phyloP scores from a whole-genome alignment of 129 eudicot genomes.

The sunflower (Helianthus annuus) region DNA sequence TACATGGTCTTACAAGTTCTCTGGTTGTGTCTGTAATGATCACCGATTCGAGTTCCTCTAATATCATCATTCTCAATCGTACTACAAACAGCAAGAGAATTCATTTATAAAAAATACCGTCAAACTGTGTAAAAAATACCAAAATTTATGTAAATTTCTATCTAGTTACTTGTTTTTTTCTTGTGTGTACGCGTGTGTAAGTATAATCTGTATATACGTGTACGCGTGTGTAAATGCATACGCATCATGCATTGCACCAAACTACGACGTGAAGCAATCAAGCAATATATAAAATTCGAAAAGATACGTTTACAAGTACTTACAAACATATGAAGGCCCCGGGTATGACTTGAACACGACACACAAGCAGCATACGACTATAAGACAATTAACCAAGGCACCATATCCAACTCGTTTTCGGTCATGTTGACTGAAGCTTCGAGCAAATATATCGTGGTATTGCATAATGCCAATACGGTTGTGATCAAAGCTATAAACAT shows the following conservation, averaged over 20 bases:
- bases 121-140: neutral
- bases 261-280: neutral
- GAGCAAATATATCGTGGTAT: constrained; percentile 31
- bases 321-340: constrained; percentile 36
- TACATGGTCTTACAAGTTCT: constrained; percentile 22
- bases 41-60: constrained; percentile 26
- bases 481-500: constrained; percentile 13
- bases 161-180: too few species aligned
- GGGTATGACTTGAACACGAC: constrained; percentile 44
- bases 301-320: neutral
- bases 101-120: neutral
- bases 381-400: constrained; percentile 47
- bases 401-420: constrained; percentile 47
- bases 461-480: constrained; percentile 19
- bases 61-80: constrained; percentile 21
- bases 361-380: constrained; percentile 40
- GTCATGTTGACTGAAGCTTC: constrained; percentile 54
- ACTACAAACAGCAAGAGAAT: constrained; percentile 16
- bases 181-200: neutral
- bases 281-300: neutral
- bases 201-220: neutral
- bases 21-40: constrained; percentile 1
- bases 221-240: too few species aligned
- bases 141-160: neutral
- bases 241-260: neutral